These are phyloP conservation scores for Coniella lustricola DNA, from an alignment of 2,329 filamentous ascomycete species.

Conservation along the genomic window DNA sequence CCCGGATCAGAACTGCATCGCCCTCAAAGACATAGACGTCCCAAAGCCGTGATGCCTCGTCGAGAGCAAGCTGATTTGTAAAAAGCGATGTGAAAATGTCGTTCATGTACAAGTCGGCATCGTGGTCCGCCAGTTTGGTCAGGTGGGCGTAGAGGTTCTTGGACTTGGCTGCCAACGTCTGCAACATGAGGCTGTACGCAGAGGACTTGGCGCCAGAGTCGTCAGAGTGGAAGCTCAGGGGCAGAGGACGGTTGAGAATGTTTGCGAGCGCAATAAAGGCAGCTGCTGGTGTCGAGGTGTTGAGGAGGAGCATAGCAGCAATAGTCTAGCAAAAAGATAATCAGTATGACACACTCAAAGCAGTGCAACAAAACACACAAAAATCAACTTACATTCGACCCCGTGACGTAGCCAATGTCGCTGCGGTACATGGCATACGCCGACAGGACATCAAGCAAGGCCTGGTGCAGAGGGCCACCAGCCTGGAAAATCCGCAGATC, in stretches of 20 bases:
- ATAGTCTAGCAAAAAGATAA: constrained; percentile 47
- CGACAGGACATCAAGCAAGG: constrained; percentile 64
- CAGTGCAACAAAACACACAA: background rate
- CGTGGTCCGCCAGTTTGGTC: constrained; percentile 38
- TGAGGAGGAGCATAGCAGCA: constrained; percentile 66
- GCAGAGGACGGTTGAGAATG: constrained; percentile 66
- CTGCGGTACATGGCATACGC: constrained; percentile 78
- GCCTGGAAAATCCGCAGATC: constrained; percentile 67
- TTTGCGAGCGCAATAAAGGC: constrained; percentile 70
- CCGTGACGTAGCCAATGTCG: constrained; percentile 70
- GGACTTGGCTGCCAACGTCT: constrained; percentile 59
- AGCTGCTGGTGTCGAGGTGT: constrained; percentile 54
- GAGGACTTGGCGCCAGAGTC: constrained; percentile 63
- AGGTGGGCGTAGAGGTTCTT: constrained; percentile 59
- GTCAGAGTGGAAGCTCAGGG: constrained; percentile 66
- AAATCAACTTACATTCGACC: constrained; percentile 60
- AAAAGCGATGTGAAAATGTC: constrained; percentile 59
- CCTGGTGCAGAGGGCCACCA: constrained; percentile 58
- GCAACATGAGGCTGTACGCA: constrained; percentile 62
- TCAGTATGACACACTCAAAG: constrained; percentile 15
- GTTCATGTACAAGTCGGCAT: constrained; percentile 49
- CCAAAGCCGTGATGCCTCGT: constrained; percentile 68
- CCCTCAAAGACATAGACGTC: constrained; percentile 80
- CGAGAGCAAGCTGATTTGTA: constrained; percentile 55
- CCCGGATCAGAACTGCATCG: constrained; percentile 63